Evolutionary conservation across 176 grass and related monocot genomes (phyloP), one percentile per base, ranked within the genome.

Genomic region (Zoysia japonica): DNA sequence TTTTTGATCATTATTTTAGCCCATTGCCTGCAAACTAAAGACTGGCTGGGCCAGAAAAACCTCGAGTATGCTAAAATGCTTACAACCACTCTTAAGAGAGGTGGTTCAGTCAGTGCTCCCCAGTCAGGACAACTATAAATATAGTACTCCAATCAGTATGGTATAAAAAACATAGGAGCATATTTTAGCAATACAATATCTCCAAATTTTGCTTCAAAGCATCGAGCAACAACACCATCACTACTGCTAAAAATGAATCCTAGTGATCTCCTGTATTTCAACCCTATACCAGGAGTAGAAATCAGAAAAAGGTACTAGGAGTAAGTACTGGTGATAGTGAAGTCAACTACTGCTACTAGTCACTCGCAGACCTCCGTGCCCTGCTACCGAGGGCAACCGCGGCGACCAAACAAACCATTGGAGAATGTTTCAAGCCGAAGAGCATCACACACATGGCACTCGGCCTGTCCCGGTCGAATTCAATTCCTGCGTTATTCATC

Each of bases 371-470:
- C 17, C 5, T 68, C 5, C 28, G 28, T 80, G 19, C 41, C 52
- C 51, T 86, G 35, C 0, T 75, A 50, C 45, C 6, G 62, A 76
- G 19, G 78, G 78, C 47, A 81, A 54, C 46, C 13, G 50, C n/a
- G 8, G 9, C 35, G 4, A 53, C 47, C n/a, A 8, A 9, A 44
- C 57, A 37, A 15, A 17, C 12, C 10, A 11, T 70, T 10, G 68
- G 2, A 35, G 56, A 78, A 63, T 64, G 46, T 61, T 77, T 70
- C 53, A 56, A 61, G 59, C 59, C 59, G 59, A 61, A 15, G 51
- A 15, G 11, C 5, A 11, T 35, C 19, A 68, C 53, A 60, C 76
- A 67, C 40, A 0, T 17, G 10, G 13, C 47, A 3, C 38, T 65
- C 11, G 8, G 38, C 5, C 7, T 2, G 17, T 61, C 17, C 16